Conservation (phyloP, 2,329 filamentous ascomycete genomes). For the Claviceps lovelessii region DNA sequence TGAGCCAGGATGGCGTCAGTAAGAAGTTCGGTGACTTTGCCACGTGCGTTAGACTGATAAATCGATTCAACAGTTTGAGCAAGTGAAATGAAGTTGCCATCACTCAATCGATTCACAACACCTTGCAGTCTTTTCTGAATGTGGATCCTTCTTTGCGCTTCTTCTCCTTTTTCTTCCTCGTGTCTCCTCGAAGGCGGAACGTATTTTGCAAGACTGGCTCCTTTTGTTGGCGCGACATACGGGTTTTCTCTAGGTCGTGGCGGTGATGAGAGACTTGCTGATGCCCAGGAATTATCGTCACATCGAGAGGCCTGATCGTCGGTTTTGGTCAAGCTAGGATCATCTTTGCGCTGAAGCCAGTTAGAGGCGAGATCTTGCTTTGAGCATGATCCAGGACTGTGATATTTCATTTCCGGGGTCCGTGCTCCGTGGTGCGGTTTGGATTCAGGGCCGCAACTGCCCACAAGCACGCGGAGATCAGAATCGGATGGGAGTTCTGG, state of each 20-base stretch:
- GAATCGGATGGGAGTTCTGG: constrained; percentile 2
- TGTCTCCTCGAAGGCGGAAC: constrained; percentile 62
- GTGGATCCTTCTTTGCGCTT: constrained; percentile 51
- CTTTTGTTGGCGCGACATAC: constrained; percentile 58
- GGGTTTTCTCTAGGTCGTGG: constrained; percentile 63
- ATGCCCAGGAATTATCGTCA: constrained; percentile 21
- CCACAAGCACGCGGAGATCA: not conserved
- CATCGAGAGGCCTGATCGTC: constrained; percentile 23
- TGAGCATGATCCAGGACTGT: not conserved
- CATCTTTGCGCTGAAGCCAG: not conserved
- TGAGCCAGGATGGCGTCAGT: constrained; percentile 66
- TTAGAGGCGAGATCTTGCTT: not conserved
- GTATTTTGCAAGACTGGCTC: constrained; percentile 52
- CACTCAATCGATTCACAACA: constrained; percentile 81
- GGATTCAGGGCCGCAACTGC: not conserved
- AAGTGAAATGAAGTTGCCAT: constrained; percentile 77
- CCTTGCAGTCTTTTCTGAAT: constrained; percentile 74
- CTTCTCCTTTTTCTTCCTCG: constrained; percentile 31
- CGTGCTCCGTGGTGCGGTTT: not conserved
- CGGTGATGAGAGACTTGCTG: constrained; percentile 9
- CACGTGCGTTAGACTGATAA: constrained; percentile 73
- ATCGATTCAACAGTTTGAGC: constrained; percentile 68
- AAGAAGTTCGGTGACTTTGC: constrained; percentile 70
- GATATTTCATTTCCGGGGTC: not conserved
- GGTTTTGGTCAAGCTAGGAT: constrained; percentile 3